These are phyloP conservation scores for Cunninghamia lanceolata DNA, from an alignment of 75 land plant genomes.

Conservation along the genomic window DNA sequence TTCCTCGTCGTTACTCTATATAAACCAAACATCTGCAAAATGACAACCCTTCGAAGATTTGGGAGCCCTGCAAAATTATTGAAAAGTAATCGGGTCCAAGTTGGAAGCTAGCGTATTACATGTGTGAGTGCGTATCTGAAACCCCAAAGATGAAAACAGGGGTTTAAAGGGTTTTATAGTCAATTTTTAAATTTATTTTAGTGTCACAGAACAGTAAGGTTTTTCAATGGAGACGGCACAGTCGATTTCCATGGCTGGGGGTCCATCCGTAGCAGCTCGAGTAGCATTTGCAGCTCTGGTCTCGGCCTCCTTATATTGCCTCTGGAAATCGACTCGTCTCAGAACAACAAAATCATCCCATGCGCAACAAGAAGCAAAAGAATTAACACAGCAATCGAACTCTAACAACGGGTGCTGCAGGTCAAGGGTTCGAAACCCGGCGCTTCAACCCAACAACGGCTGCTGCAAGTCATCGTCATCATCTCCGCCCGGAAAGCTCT, in stretches of 20 bases:
- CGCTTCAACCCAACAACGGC: neutral
- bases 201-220: neutral
- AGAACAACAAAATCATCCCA: conserved; percentile 14
- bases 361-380: neutral
- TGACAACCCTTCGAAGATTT: too few species aligned
- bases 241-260: neutral
- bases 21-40: too few species aligned
- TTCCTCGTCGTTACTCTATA: too few species aligned
- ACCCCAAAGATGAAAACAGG: too few species aligned
- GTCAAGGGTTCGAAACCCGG: neutral
- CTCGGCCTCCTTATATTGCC: conserved; percentile 39
- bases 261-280: neutral
- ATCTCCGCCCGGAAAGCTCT: conserved; percentile 35
- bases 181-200: too few species aligned
- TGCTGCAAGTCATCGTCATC: neutral
- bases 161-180: neutral
- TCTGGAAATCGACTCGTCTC: conserved; percentile 56
- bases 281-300: conserved; percentile 29
- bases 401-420: conserved; percentile 5
- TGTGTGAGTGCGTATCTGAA: too few species aligned
- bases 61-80: too few species aligned
- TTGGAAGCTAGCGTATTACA: too few species aligned
- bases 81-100: too few species aligned
- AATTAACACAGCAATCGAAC: neutral
- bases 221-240: neutral